Evolutionary conservation across 805 yeast species (phyloP), one percentile per base, ranked within the genome.

Genomic region (Lipomyces sp.): DNA sequence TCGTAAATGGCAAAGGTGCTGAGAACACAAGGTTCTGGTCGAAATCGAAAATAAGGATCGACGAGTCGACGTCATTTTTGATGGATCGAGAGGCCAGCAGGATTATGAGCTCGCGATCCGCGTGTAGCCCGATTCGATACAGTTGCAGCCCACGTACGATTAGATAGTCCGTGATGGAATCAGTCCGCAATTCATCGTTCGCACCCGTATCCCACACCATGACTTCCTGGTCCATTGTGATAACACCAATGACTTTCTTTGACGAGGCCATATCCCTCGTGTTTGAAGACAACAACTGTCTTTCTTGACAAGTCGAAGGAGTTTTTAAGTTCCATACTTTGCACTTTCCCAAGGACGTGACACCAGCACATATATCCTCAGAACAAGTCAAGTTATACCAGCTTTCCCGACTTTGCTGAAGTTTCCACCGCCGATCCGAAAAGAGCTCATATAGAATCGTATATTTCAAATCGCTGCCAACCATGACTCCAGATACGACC

Each of bases 331-430:
- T 62, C 71, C 71, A 68, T 13, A 68, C 66, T 39, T 63, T 68
- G 53, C 71, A 68, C 34, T 68, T 68, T 10, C 71, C 71, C 24
- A 68, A 33, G 18, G 71, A 62, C 15, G 71, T 68, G 15, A 68
- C 69, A 18, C 71, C 71, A 11, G 63, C 71, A 45, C 71, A 68
- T 13, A 68, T 48, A 15, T 69, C 66, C 57, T 68, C 70, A 24
- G 71, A 68, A 18, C 64, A 61, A 8, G 71, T 68, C 3, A 68
- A 61, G 35, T 68, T 66, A 45, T 68, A 68, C 71, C 71, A 68
- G 60, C 71, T 68, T 24, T 68, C 71, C n/a, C 71, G 50, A 57
- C 67, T 66, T 39, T 68, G 70, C 58, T 65, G 69, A 11, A 68
- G 57, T 34, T 67, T 64, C 69, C 69, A 68, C 3, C 71, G 66